phyloP scores from a whole-genome alignment of 2,329 filamentous ascomycete genomes.

The Botrytis byssoidea region DNA sequence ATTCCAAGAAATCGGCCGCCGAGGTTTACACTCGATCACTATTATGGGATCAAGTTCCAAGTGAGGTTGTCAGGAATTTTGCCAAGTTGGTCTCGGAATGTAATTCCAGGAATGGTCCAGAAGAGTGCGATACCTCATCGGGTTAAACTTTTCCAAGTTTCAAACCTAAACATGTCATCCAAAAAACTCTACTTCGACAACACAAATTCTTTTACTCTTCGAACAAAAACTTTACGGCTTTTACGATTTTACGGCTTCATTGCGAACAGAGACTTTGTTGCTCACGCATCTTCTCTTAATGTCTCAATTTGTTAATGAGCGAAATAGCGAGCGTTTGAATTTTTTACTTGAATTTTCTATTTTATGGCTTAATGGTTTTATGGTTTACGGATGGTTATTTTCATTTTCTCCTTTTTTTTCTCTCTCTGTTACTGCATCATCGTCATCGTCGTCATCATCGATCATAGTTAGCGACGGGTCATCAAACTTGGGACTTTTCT shows the following conservation, averaged over 20 bases:
- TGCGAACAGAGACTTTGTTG: conserved; percentile 46
- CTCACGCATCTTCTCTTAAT: conserved; percentile 46
- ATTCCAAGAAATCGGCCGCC: conserved; percentile 70
- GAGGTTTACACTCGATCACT: conserved; percentile 92
- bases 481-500: conserved; percentile 20
- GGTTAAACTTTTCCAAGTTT: conserved; percentile 2
- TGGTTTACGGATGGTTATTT: conserved; percentile 14
- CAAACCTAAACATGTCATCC: background rate
- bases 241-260: conserved; percentile 30
- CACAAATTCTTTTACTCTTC: conserved; percentile 9
- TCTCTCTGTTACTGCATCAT: conserved; percentile 16
- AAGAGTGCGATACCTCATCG: conserved; percentile 29
- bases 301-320: conserved; percentile 33
- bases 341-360: conserved; percentile 39
- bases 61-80: conserved; percentile 89
- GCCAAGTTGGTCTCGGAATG: conserved; percentile 84
- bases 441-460: conserved; percentile 21
- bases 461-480: conserved; percentile 24
- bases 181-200: conserved; percentile 22
- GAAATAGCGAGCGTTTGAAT: conserved; percentile 33
- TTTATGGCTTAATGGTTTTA: conserved; percentile 37
- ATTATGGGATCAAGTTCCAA: conserved; percentile 90
- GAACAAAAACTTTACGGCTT: conserved; percentile 26
- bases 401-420: conserved; percentile 10
- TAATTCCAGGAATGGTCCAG: conserved; percentile 44